phyloP scores from a whole-genome alignment of 2,329 filamentous ascomycete species.

The Canariomyces notabilis region DNA sequence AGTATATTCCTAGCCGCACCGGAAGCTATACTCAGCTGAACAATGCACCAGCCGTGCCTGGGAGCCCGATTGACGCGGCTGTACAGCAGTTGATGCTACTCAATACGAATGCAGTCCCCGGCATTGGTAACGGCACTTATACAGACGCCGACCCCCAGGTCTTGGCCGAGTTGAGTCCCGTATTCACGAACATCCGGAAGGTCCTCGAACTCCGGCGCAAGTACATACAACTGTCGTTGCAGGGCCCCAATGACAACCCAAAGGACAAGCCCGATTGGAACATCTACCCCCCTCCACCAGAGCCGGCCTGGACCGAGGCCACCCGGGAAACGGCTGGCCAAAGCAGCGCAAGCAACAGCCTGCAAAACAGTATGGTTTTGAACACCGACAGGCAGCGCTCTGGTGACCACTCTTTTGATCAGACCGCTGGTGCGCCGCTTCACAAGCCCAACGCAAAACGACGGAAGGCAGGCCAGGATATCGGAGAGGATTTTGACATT shows the following conservation, averaged over 20 bases:
- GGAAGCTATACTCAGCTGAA: constrained; percentile 20
- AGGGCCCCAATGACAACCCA: constrained; percentile 78
- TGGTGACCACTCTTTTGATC: constrained; percentile 29
- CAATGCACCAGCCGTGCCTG: constrained; percentile 9
- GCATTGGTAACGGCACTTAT: constrained; percentile 60
- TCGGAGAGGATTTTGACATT: constrained; percentile 88
- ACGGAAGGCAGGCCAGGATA: constrained; percentile 82
- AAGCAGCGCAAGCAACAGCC: constrained; percentile 39
- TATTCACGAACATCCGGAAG: constrained; percentile 86
- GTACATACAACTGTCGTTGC: constrained; percentile 81
- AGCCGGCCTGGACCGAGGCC: constrained; percentile 74
- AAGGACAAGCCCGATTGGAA: constrained; percentile 78
- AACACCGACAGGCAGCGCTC: constrained; percentile 29
- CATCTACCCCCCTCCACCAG: constrained; percentile 86
- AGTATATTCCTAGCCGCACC: constrained; percentile 23
- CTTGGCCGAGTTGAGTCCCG: constrained; percentile 74
- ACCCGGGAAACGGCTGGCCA: constrained; percentile 29
- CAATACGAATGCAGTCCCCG: constrained; percentile 47
- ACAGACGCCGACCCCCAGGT: constrained; percentile 72
- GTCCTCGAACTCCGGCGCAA: constrained; percentile 84
- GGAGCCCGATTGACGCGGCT: constrained; percentile 20
- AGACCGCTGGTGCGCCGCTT: constrained; percentile 30
- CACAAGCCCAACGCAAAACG: constrained; percentile 50
- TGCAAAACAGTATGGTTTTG: constrained; percentile 43
- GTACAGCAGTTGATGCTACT: constrained; percentile 31